These are phyloP conservation scores for Lachnellula subtilissima DNA, from an alignment of 2,329 filamentous ascomycete species.

Conservation along the genomic window DNA sequence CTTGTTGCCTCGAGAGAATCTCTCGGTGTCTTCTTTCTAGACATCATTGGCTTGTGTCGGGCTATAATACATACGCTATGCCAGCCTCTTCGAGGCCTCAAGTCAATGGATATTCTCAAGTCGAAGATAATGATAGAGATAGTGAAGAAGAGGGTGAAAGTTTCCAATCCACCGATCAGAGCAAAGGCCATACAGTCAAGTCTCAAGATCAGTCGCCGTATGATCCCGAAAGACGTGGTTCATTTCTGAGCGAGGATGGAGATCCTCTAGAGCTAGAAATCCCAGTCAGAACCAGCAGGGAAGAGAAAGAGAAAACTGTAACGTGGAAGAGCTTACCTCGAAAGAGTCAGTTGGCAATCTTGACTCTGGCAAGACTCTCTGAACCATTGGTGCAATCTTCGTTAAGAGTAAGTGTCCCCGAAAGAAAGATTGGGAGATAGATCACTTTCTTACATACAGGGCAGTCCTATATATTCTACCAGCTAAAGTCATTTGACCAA, in stretches of 20 bases:
- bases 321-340: slow-evolving; percentile 72
- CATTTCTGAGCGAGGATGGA: slow-evolving; percentile 21
- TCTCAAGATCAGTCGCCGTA: not conserved
- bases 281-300: slow-evolving; percentile 6
- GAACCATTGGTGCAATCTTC: slow-evolving; percentile 80
- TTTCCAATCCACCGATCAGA: not conserved
- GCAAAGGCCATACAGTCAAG: not conserved
- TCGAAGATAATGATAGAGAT: slow-evolving; percentile 1
- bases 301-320: slow-evolving; percentile 36
- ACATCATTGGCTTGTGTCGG: not conserved
- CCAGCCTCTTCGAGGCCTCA: not conserved
- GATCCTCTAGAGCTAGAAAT: slow-evolving; percentile 26
- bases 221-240: slow-evolving; percentile 3
- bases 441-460: slow-evolving; percentile 38
- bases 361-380: slow-evolving; percentile 74
- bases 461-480: slow-evolving; percentile 68
- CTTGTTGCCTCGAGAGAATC: not conserved
- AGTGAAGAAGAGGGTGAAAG: not conserved
- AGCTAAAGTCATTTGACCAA: slow-evolving; percentile 58
- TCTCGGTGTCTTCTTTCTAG: not conserved
- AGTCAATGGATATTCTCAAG: not conserved
- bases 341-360: slow-evolving; percentile 72
- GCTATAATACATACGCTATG: not conserved
- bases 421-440: too few species aligned
- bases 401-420: slow-evolving; percentile 17